Base-by-base conservation (phyloP, 495 filamentous ascomycete species). In the Penicillium mononematosum region DNA sequence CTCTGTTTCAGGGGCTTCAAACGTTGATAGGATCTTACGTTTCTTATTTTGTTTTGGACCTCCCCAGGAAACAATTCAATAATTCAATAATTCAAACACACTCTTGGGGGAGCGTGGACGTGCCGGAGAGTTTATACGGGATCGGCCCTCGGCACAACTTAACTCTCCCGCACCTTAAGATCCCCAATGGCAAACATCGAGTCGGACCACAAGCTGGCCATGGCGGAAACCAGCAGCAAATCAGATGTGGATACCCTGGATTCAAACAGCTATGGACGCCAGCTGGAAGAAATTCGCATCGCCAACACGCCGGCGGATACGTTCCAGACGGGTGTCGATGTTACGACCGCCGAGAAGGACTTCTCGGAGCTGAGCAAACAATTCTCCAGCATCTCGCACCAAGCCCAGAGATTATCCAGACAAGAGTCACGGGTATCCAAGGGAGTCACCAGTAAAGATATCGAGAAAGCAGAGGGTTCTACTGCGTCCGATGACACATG, bases 351-450 rank as follows among this genome's bases (percentile, higher is more conserved):
- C 11, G 85, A 92, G 67, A 81, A 84, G 34, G 87, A 94, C 42
- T 96, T 95, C 59, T 83, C 82, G 8, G 80, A 91, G 58, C 77
- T 95, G 19, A 89, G 83, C 63, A 79, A 83, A 44, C 85, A 93
- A 72, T 76, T 96, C 25, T 86, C 86, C 16, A 81, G 75, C 12
- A 71, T 88, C 32, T 91, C 87, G 12, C 81, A 86, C 70, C 61
- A 71, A 61, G 68, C 80, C 60, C 66, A 75, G 58, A 65, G 76
- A 50, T 34, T 79, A 50, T 73, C 74, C 17, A 64, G 68, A 51
- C 74, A 82, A 50, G 74, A 67, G 10, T 68, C 69, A 7, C 60
- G 70, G 29, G 54, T 59, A 1, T 77, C 81, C 25, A 81, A 81
- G 53, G 58, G 58, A 12, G 56, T 69, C 14, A 58, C 62, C 2